Percentiles rank a stretch among this genome's conserved stretches.
Conservation (phyloP, 495 filamentous ascomycete species). For the Penicillium fimorum region DNA sequence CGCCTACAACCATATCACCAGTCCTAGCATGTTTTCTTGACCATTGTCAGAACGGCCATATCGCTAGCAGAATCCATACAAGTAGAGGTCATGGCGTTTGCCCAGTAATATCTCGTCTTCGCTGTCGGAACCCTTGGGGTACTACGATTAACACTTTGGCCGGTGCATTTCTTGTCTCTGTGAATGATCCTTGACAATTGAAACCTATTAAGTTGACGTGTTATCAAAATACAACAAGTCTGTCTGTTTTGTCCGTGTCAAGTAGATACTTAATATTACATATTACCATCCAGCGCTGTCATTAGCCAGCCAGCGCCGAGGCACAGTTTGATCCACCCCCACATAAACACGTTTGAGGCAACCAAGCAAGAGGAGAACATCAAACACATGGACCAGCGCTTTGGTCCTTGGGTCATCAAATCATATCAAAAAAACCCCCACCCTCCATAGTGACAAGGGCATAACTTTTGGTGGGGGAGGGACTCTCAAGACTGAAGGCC, state of each 20-base stretch:
- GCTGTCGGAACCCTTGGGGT: background rate
- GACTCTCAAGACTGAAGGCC: background rate
- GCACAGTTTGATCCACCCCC: background rate
- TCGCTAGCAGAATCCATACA: background rate
- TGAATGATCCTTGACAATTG: background rate
- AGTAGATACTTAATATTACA: slow-evolving; percentile 10
- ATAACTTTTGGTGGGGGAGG: background rate
- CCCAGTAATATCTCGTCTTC: background rate
- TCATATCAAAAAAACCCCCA: background rate
- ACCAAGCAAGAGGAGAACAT: background rate
- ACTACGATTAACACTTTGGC: background rate
- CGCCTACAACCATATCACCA: background rate
- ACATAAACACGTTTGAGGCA: background rate
- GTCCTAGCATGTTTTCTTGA: background rate
- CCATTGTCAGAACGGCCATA: background rate
- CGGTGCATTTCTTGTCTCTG: slow-evolving; percentile 3
- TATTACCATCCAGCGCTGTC: background rate
- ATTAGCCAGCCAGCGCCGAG: background rate
- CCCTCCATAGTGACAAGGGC: background rate
- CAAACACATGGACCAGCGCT: slow-evolving; percentile 1
- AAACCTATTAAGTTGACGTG: background rate
- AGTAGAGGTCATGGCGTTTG: background rate
- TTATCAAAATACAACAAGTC: background rate
- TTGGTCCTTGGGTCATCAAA: slow-evolving; percentile 10
- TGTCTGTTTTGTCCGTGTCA: background rate